Conservation (phyloP, 352 stramenopile genomes). For the Phytopythium mirpurense region DNA sequence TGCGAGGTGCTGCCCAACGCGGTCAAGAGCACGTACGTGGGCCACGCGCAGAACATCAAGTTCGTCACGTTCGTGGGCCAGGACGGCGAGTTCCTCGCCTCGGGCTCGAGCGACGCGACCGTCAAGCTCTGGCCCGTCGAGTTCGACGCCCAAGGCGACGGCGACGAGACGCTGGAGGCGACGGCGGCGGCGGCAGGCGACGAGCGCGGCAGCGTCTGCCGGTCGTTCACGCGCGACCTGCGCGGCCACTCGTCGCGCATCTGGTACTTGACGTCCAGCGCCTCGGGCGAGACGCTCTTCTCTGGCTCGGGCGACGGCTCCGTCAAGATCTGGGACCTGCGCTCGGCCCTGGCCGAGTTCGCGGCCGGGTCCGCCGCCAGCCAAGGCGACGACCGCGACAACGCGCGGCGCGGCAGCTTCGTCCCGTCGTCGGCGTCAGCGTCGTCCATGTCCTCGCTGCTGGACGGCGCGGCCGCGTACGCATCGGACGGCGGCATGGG, state of each 20-base stretch:
- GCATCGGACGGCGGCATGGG: conserved; percentile 32
- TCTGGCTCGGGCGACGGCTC: conserved; percentile 79
- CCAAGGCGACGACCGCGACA: conserved; percentile 33
- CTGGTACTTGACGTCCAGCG: conserved; percentile 72
- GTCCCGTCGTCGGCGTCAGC: conserved; percentile 20
- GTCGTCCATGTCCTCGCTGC: conserved; percentile 11
- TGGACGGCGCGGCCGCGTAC: conserved; percentile 10
- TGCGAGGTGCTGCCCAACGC: conserved; percentile 83
- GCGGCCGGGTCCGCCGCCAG: conserved; percentile 26
- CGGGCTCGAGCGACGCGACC: conserved; percentile 78
- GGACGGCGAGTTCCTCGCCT: conserved; percentile 79
- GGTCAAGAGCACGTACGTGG: conserved; percentile 82
- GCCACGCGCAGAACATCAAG: conserved; percentile 86
- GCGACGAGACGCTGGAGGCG: not conserved
- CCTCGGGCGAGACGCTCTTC: conserved; percentile 60
- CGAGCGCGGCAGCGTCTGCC: conserved; percentile 37
- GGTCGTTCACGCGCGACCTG: conserved; percentile 53
- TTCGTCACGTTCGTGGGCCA: conserved; percentile 84
- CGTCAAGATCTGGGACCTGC: conserved; percentile 85
- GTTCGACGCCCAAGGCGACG: conserved; percentile 14
- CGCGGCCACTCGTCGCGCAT: conserved; percentile 80
- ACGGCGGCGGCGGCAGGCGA: conserved; percentile 16
- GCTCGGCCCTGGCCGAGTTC: conserved; percentile 39
- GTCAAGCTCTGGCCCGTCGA: conserved; percentile 86
- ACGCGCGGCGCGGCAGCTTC: conserved; percentile 22